Base-by-base conservation (phyloP, 1,284 basidiomycete genomes). In the Ustilago shanxiensis region DNA sequence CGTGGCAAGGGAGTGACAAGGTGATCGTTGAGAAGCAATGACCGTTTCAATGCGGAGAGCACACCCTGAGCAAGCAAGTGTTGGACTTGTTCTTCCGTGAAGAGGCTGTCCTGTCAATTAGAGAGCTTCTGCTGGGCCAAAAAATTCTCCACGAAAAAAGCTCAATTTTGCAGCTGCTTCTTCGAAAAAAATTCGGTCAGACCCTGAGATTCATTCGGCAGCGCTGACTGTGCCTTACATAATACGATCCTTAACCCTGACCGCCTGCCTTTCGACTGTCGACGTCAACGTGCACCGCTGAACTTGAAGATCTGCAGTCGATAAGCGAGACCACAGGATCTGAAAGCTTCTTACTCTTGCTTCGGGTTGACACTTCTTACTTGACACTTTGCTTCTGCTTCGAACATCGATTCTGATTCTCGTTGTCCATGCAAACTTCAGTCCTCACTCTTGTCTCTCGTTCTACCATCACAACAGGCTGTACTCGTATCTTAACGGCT, bases 271-370 rank as follows among this genome's bases (percentile, higher is more conserved):
- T 10, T 11, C 1, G 52, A 37, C 29, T 22, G 31, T 52, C 60
- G 54, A 68, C 49, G 54, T 68, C 66, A 63, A 54, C 56, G 54
- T 68, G 60, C 59, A 39, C 41, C 35, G 26, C n/a, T 29, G 7
- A 37, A 14, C 41, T 41, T 49, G 35, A 37, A 37, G 35, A 37
- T 37, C 35, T 37, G 35, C 35, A 37, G 35, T 14, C 35, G 35
- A 37, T 33, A 33, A 33, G 31, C 31, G 31, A 33, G 31, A 14
- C 9, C 7, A 13, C n/a, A 33, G 31, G n/a, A 47, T 37, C 54
- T 44, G 37, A 28, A 11, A 54, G 4, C 29, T 54, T 35, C 11
- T 54, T 26, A n/a, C n/a, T n/a, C n/a, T n/a, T n/a, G n/a, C n/a
- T n/a, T n/a, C n/a, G n/a, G n/a, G n/a, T n/a, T n/a, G n/a, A n/a